Evolutionary conservation across 164 flowering plant species (phyloP).

Genomic region (Vitis amurensis): DNA sequence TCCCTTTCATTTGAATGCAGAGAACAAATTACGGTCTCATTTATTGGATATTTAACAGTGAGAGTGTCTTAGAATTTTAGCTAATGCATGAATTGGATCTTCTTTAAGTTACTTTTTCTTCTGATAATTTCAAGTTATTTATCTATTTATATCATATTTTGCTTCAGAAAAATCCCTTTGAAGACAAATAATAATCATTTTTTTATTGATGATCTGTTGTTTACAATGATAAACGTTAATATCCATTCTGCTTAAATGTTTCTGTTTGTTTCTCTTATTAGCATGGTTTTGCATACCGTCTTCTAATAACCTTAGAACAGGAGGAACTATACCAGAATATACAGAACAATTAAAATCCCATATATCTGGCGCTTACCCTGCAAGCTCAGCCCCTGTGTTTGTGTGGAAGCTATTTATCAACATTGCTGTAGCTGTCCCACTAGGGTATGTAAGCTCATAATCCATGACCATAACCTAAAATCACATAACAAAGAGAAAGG

Average conservation of each 20-base stretch:
- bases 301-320: neutral
- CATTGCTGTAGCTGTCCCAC: conserved; percentile 99
- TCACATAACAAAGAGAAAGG: neutral
- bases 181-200: no score
- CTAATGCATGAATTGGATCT: no score
- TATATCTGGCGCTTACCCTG: conserved; percentile 44
- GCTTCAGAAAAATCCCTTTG: no score
- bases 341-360: neutral
- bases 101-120: no score
- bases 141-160: no score
- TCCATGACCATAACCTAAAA: conserved; percentile 88
- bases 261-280: neutral
- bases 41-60: no score
- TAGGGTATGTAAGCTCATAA: conserved; percentile 93
- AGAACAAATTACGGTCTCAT: no score
- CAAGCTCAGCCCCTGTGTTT: conserved; percentile 90
- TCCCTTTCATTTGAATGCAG: no score
- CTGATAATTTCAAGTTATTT: no score
- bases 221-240: neutral
- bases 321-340: neutral
- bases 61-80: no score
- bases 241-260: neutral
- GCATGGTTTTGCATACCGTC: neutral
- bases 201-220: no score
- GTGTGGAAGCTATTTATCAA: conserved; percentile 97